Evolutionary conservation across 2,329 filamentous ascomycete genomes (phyloP).

Genomic region (Colletotrichum chrysophilum): DNA sequence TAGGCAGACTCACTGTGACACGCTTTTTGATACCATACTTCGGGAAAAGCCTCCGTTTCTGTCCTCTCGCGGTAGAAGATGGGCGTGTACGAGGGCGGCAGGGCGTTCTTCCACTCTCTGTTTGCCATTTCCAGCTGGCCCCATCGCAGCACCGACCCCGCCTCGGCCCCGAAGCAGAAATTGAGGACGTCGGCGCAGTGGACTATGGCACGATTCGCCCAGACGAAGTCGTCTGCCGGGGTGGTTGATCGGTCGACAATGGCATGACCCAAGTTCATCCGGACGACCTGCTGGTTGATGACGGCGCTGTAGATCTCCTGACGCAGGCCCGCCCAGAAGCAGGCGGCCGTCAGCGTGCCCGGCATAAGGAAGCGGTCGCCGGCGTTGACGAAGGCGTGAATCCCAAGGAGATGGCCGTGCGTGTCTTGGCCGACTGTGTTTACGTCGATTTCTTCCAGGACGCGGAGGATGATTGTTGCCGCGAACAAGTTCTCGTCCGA

Average conservation of each 20-base stretch:
- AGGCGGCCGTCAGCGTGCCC: constrained; percentile 51
- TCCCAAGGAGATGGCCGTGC: constrained; percentile 52
- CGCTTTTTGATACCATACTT: constrained; percentile 23
- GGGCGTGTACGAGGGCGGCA: constrained; percentile 22
- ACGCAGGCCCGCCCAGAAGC: constrained; percentile 63
- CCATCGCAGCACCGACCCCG: constrained; percentile 18
- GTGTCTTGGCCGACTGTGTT: constrained; percentile 44
- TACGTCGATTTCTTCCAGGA: constrained; percentile 59
- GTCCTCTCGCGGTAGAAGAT: constrained; percentile 22
- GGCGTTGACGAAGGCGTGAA: constrained; percentile 52
- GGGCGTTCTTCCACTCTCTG: constrained; percentile 22
- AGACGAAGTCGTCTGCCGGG: constrained; percentile 55
- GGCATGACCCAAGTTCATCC: constrained; percentile 51
- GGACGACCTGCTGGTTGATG: constrained; percentile 50
- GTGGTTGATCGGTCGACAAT: constrained; percentile 56
- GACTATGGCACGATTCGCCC: constrained; percentile 68
- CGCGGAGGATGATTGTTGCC: constrained; percentile 60
- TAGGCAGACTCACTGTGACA: constrained; percentile 17
- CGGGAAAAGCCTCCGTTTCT: constrained; percentile 39
- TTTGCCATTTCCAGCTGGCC: constrained; percentile 22
- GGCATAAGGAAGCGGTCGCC: constrained; percentile 35
- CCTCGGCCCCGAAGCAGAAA: constrained; percentile 60
- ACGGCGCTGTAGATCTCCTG: constrained; percentile 66
- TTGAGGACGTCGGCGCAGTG: constrained; percentile 68
- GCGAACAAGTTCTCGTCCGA: constrained; percentile 59